Conservation (phyloP, 768 basidiomycete species). For the Pisolithus orientalis region DNA sequence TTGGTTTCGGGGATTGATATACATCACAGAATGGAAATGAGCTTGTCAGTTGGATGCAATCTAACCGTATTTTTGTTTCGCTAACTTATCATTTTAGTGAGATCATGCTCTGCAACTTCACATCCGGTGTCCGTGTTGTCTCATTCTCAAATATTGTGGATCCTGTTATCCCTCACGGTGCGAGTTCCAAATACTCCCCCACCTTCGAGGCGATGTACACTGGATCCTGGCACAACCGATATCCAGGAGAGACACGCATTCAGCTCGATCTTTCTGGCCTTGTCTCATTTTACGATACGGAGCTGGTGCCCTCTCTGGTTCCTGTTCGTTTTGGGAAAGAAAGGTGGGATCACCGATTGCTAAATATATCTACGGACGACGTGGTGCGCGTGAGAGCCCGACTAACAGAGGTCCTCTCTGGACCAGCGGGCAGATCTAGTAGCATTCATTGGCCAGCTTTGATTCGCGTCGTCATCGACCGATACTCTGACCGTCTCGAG, state of each 20-base stretch:
- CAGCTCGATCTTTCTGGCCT: conserved; percentile 16
- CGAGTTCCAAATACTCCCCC: neutral
- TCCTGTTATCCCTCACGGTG: neutral
- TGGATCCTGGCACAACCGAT: conserved; percentile 8
- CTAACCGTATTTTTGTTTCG: too few relatives aligned
- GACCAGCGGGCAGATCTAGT: conserved; percentile 12
- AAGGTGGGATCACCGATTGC: conserved; percentile 15
- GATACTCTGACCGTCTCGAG: conserved; percentile 38
- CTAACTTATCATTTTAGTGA: neutral
- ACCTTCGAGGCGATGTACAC: neutral
- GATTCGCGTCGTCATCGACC: conserved; percentile 32
- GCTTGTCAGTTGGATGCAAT: conserved; percentile 33
- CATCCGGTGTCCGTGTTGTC: conserved; percentile 1
- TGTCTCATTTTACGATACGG: conserved; percentile 23
- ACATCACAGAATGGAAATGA: conserved; percentile 38
- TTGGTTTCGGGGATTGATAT: too few relatives aligned
- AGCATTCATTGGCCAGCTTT: conserved; percentile 39
- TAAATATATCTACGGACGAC: conserved; percentile 11
- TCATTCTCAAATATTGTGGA: neutral
- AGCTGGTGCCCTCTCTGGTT: conserved; percentile 14
- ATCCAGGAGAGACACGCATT: conserved; percentile 23
- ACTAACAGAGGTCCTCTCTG: conserved; percentile 2
- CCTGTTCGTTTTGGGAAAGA: conserved; percentile 8
- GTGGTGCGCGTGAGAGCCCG: neutral
- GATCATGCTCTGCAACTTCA: conserved; percentile 26